Evolutionary conservation across 176 grass and related monocot species (phyloP).

Genomic region (Dactylis glomerata): DNA sequence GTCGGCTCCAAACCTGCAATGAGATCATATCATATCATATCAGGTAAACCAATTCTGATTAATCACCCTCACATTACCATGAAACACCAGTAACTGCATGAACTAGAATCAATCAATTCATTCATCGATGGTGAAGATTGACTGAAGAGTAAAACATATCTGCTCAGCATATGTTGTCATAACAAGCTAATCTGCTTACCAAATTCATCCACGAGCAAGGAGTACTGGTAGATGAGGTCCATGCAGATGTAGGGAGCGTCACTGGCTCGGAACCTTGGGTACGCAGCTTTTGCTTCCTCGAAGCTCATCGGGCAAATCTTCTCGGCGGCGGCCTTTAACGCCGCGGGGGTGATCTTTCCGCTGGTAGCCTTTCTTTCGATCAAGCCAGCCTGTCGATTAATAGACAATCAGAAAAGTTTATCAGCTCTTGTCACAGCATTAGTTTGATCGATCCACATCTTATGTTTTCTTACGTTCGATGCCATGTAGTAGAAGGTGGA

Average conservation of each 20-base stretch:
- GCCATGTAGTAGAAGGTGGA: not conserved
- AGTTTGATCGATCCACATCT: not conserved
- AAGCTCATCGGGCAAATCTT: slow-evolving; percentile 6
- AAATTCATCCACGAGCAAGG: slow-evolving; percentile 55
- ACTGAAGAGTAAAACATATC: not conserved
- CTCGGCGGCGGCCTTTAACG: not conserved
- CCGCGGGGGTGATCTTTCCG: slow-evolving; percentile 3
- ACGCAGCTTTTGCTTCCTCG: not conserved
- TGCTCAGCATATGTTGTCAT: not conserved
- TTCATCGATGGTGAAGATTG: not conserved
- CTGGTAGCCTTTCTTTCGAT: slow-evolving; percentile 10
- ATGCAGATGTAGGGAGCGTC: slow-evolving; percentile 49
- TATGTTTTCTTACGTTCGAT: not conserved
- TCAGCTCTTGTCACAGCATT: not conserved
- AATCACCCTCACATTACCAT: not conserved
- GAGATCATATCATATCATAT: not conserved
- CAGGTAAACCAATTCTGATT: not conserved
- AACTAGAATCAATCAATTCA: not conserved
- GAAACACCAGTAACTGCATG: not conserved
- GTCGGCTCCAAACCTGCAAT: slow-evolving; percentile 28
- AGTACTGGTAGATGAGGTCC: slow-evolving; percentile 53
- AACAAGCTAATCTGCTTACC: slow-evolving; percentile 16
- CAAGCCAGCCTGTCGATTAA: not conserved
- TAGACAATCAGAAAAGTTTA: not conserved
- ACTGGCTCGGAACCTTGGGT: not conserved